Percentiles rank a stretch among this genome's conserved stretches.
Conservation (phyloP, 352 stramenopile genomes). For the Halophytophthora polymorphica region DNA sequence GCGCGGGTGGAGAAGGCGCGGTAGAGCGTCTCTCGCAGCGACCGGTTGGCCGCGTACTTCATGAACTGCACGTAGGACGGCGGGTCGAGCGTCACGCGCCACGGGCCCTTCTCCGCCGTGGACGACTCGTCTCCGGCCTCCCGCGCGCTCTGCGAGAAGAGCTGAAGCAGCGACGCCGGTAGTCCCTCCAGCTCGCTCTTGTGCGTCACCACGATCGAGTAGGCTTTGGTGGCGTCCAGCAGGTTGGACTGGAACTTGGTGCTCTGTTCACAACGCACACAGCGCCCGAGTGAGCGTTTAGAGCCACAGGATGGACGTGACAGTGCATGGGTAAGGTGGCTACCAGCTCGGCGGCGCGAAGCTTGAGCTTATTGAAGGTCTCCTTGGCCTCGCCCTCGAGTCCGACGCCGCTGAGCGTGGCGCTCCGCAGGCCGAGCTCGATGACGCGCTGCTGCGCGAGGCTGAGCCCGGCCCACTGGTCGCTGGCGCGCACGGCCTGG, state of each 20-base stretch:
- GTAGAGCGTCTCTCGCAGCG: conserved; percentile 92
- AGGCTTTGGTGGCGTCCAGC: conserved; percentile 96
- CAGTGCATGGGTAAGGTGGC: not conserved
- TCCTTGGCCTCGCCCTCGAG: conserved; percentile 90
- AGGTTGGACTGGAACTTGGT: conserved; percentile 97
- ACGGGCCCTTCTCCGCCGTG: conserved; percentile 87
- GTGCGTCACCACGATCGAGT: conserved; percentile 87
- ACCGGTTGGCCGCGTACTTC: conserved; percentile 91
- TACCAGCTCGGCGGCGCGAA: conserved; percentile 90
- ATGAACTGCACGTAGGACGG: conserved; percentile 95
- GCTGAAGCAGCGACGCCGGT: conserved; percentile 87
- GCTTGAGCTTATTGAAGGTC: conserved; percentile 95
- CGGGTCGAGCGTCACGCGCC: conserved; percentile 93
- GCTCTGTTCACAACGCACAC: conserved; percentile 36
- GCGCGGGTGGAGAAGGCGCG: conserved; percentile 91
- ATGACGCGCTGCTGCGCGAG: conserved; percentile 86
- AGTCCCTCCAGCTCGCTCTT: conserved; percentile 87
- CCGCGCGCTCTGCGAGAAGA: conserved; percentile 89
- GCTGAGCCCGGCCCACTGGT: conserved; percentile 51
- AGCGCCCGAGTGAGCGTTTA: conserved; percentile 4
- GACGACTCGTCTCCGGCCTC: conserved; percentile 58
- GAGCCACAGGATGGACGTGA: not conserved
- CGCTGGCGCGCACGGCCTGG: conserved; percentile 63
- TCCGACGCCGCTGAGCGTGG: conserved; percentile 92
- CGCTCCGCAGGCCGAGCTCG: conserved; percentile 82